Base-by-base conservation (phyloP, 2,329 filamentous ascomycete genomes). In the Botrytis porri region DNA sequence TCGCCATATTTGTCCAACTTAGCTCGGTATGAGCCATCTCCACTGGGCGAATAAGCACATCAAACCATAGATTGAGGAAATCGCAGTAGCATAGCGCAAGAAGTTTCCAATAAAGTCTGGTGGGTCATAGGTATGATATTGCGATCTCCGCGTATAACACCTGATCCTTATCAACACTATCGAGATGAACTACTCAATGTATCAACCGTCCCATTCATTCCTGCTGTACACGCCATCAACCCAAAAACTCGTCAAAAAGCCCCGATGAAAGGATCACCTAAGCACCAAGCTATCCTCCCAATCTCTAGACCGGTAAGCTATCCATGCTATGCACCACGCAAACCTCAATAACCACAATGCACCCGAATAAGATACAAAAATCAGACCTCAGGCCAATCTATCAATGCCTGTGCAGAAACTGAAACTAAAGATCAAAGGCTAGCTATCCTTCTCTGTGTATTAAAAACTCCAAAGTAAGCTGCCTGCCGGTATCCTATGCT, bases 281-380 rank as follows among this genome's bases (percentile, higher is more conserved):
- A 71, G 69, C 69, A 65, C 61, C 62, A 72, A 72, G 70, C 70
- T 45, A 72, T 72, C 70, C 70, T 72, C 32, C 70, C 70, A 72
- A 69, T 69, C 48, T 10, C 45, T 32, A 45, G 54, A 70, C 51
- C 64, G 70, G 70, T 72, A 72, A 72, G 70, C 70, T 72, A 69
- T 45, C 39, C 18, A 70, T 67, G 62, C 41, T 59, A 72, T 69
- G 39, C 51, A 61, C 70, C 59, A 48, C 12, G 43, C 37, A 43
- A 59, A 48, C 45, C 35, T 57, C 51, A 57, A 57, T 32, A 57
- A 71, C 9, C 70, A 71, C 25, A 45, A 71, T 71, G 54, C 70
- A 66, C 70, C 45, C 8, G 39, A 37, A 71, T n/a, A 10, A 66
- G 20, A 37, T 29, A 64, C 22, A 59, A 59, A 48, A 45, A 43